These are phyloP conservation scores for Syzygium jambos DNA, from an alignment of 345 rosid species.

Conservation along the genomic window DNA sequence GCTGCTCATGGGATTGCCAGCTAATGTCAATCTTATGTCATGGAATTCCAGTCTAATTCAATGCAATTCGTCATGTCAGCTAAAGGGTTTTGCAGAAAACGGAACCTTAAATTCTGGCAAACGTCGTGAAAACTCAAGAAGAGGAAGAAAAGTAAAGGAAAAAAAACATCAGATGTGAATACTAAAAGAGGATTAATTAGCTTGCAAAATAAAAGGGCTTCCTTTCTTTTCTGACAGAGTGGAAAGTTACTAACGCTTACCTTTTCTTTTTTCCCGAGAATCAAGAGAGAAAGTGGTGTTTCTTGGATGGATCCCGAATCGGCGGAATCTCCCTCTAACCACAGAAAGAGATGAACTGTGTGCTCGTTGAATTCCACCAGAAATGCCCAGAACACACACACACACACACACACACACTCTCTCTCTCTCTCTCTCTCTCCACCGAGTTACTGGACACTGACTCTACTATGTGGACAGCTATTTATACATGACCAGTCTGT, in stretches of 20 bases:
- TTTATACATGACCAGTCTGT: not conserved
- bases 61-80: not conserved
- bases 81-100: not conserved
- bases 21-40: not conserved
- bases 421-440: not conserved
- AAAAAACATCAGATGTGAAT: not conserved
- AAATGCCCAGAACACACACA: not conserved
- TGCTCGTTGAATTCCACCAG: not conserved
- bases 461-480: not conserved
- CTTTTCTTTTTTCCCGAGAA: not conserved
- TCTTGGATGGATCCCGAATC: not conserved
- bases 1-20: not conserved
- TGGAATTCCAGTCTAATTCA: not conserved
- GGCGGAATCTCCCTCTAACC: not conserved
- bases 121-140: not conserved
- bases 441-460: not conserved
- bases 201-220: not conserved
- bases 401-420: too few species aligned
- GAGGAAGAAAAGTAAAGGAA: not conserved
- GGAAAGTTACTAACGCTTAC: not conserved
- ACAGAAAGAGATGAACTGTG: not conserved
- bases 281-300: not conserved
- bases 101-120: not conserved
- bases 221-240: not conserved
- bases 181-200: not conserved